A percentile compares a stretch with the other conserved stretches of the same genome.
Evolutionary conservation across 2,329 filamentous ascomycete genomes (phyloP).

Genomic region (Botrytis aclada): DNA sequence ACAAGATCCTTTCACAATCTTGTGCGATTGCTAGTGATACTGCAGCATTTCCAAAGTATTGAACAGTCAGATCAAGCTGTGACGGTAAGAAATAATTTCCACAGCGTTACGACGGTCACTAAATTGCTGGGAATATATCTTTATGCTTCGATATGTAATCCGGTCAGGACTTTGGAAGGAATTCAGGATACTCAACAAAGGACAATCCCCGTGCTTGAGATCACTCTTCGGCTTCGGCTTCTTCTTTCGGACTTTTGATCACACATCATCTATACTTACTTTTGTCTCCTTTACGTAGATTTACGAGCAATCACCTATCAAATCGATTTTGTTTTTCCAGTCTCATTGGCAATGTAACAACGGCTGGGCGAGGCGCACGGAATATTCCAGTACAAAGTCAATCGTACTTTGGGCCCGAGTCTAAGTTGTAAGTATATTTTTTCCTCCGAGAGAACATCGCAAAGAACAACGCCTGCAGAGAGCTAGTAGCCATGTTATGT

Average conservation of each 20-base stretch:
- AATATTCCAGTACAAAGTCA: background rate
- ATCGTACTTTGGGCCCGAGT: background rate
- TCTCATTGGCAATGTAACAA: background rate
- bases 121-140: background rate
- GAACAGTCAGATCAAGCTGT: background rate
- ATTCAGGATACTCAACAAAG: background rate
- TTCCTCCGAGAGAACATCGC: background rate
- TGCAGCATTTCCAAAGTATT: background rate
- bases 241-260: background rate
- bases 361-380: background rate
- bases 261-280: background rate
- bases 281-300: background rate
- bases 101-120: background rate
- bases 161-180: background rate
- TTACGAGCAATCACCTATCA: background rate
- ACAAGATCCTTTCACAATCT: background rate
- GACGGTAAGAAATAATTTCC: background rate
- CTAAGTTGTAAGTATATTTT: background rate
- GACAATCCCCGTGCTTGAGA: background rate
- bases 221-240: background rate
- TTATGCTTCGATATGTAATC: background rate
- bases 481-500: background rate
- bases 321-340: background rate
- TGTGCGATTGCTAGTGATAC: background rate
- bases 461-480: background rate